These are phyloP conservation scores for Diaporthe sp. DNA, from an alignment of 2,329 filamentous ascomycete genomes.

Conservation along the genomic window DNA sequence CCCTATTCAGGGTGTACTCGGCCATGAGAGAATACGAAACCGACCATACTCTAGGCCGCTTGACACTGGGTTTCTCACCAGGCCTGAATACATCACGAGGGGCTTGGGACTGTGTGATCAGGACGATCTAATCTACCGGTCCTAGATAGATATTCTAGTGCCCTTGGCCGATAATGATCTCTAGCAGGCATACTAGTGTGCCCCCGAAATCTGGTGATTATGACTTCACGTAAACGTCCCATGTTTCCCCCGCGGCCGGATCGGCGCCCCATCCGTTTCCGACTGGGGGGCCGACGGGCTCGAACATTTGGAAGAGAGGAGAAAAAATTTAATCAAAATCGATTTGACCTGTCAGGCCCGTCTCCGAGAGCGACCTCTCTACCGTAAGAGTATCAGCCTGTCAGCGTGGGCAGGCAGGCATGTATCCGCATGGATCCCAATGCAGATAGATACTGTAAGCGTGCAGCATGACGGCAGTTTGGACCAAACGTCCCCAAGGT, in stretches of 20 bases:
- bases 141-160: not conserved
- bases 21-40: slow-evolving; percentile 30
- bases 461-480: slow-evolving; percentile 24
- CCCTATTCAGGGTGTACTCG: not conserved
- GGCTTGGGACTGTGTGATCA: not conserved
- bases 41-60: slow-evolving; percentile 8
- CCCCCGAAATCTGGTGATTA: slow-evolving; percentile 29
- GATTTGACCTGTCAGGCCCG: slow-evolving; percentile 10
- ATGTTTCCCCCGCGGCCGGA: slow-evolving; percentile 27
- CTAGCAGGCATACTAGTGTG: slow-evolving; percentile 24
- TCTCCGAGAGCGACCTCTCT: slow-evolving; percentile 25
- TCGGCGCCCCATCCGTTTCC: slow-evolving; percentile 30
- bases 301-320: not conserved
- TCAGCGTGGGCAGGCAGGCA: slow-evolving; percentile 10
- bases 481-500: slow-evolving; percentile 17
- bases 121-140: not conserved
- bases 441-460: not conserved
- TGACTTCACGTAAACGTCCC: slow-evolving; percentile 20
- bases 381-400: not conserved
- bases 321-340: no score
- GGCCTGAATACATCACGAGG: not conserved
- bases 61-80: slow-evolving; percentile 9
- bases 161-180: slow-evolving; percentile 12
- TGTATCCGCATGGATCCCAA: not conserved
- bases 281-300: slow-evolving; percentile 13